Conservation (phyloP, 148 eudicot species). For the Talinum fruticosum region DNA sequence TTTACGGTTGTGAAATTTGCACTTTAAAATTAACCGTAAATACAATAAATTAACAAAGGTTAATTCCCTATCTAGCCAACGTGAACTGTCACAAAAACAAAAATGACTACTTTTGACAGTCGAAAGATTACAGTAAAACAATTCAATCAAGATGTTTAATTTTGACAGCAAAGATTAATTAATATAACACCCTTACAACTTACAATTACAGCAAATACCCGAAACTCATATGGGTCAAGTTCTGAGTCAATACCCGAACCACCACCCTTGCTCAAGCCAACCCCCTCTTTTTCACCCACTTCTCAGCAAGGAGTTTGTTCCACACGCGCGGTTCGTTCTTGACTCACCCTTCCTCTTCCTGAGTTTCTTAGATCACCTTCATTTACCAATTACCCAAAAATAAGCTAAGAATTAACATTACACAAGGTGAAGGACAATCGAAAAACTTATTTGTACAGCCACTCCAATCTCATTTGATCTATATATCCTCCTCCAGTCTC, state of each 20-base stretch:
- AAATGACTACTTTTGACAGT: slow-evolving; percentile 2
- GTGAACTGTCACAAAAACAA: no score
- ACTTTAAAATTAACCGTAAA: no score
- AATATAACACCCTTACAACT: not conserved
- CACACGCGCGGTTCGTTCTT: slow-evolving; percentile 91
- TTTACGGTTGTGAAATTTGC: no score
- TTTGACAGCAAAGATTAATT: not conserved
- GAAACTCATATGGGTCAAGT: slow-evolving; percentile 25
- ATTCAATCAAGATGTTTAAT: not conserved
- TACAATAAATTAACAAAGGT: no score
- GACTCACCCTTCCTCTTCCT: slow-evolving; percentile 59
- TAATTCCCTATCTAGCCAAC: no score
- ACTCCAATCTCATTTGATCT: not conserved
- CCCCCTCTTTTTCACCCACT: not conserved
- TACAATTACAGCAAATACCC: not conserved
- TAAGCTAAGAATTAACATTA: not conserved
- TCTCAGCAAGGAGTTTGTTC: slow-evolving; percentile 31
- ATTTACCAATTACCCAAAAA: not conserved
- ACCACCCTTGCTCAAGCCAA: slow-evolving; percentile 46
- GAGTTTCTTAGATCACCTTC: slow-evolving; percentile 6
- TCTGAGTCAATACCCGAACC: slow-evolving; percentile 99
- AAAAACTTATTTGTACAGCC: slow-evolving; percentile 25
- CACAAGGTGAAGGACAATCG: not conserved
- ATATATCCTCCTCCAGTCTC: not conserved
- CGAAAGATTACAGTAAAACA: slow-evolving; percentile 7